Conservation (phyloP, 805 yeast species). For the Kodamaea kaohsiungensis region DNA sequence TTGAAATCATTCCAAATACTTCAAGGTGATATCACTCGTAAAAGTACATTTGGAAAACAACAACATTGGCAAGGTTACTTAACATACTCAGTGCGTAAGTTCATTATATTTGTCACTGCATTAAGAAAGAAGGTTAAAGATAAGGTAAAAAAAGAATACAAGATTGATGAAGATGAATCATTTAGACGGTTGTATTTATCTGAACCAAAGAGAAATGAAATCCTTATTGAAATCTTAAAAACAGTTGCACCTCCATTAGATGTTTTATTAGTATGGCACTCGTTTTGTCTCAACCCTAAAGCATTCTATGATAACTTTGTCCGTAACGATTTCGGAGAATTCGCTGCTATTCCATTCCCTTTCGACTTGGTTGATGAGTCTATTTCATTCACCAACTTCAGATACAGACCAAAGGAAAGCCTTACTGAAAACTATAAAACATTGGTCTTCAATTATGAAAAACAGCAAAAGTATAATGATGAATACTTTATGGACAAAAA, state of each 20-base stretch:
- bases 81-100: conserved; percentile 22
- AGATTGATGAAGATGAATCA: neutral
- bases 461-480: neutral
- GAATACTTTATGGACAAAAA: neutral
- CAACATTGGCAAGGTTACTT: conserved; percentile 25
- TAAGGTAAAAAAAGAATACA: neutral
- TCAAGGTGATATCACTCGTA: conserved; percentile 8
- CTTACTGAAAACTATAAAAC: conserved; percentile 5
- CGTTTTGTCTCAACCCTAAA: conserved; percentile 21
- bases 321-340: conserved; percentile 16
- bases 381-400: conserved; percentile 14
- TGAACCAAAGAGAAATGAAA: no score
- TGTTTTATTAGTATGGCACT: conserved; percentile 25
- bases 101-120: conserved; percentile 20
- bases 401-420: conserved; percentile 10
- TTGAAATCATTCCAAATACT: conserved; percentile 20
- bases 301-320: conserved; percentile 16
- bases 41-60: neutral
- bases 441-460: neutral
- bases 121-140: neutral
- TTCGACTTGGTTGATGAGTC: conserved; percentile 9
- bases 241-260: conserved; percentile 24
- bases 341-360: conserved; percentile 22
- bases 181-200: neutral
- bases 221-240: neutral